These are phyloP conservation scores for Artomyces pyxidatus DNA, from an alignment of 768 basidiomycete genomes.

Conservation along the genomic window DNA sequence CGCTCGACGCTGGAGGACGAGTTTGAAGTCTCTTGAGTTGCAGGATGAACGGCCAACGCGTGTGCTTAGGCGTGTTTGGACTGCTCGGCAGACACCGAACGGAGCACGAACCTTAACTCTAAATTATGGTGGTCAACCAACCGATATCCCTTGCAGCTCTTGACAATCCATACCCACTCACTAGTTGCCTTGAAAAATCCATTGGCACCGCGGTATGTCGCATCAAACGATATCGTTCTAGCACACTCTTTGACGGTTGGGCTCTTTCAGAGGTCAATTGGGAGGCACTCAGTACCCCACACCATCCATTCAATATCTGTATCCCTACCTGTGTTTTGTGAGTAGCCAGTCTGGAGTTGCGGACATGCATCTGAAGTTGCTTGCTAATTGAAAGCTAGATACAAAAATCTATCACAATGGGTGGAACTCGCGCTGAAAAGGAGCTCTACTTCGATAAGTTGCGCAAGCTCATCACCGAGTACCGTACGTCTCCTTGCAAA, in stretches of 20 bases:
- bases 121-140: background rate
- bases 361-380: background rate
- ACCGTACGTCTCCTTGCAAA: conserved; percentile 68
- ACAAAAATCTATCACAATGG: conserved; percentile 53
- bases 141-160: conserved; percentile 2
- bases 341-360: background rate
- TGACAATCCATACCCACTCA: conserved; percentile 13
- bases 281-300: conserved; percentile 55
- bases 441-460: conserved; percentile 88
- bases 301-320: conserved; percentile 8
- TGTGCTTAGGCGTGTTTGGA: too few species aligned
- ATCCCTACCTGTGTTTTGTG: conserved; percentile 5
- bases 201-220: conserved; percentile 71
- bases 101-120: conserved; percentile 14
- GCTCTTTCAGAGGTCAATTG: conserved; percentile 74
- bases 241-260: too few species aligned
- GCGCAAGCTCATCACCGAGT: conserved; percentile 85
- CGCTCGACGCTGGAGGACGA: background rate
- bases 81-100: background rate
- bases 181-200: conserved; percentile 89
- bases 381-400: conserved; percentile 8
- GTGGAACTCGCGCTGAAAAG: conserved; percentile 86
- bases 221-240: too few species aligned
- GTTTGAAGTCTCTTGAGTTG: background rate
- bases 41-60: background rate